Base-by-base conservation (phyloP, 805 yeast species). In the Starmera dryadoides region DNA sequence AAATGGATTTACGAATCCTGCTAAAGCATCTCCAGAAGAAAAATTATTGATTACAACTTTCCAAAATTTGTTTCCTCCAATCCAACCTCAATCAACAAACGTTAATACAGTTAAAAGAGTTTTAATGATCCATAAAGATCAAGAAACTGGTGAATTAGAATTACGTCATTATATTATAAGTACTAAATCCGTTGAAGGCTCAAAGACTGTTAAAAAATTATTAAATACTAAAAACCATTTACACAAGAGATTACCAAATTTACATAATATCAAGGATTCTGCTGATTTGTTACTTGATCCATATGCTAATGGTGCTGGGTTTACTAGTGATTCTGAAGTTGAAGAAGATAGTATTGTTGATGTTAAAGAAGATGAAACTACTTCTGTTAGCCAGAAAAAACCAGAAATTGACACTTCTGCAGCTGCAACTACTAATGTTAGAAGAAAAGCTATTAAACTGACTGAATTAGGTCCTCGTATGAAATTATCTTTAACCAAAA, bases 61-160 rank as follows among this genome's bases (percentile, higher is more conserved):
- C 65, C 98, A 93, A 63, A 88, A 87, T 64, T 79, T 93, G 77
- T 86, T 91, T 60, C 99, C 98, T 6, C 86, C 98, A 17, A 81
- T 93, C 48, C 82, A 87, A 42, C 97, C 96, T 3, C 86, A 86
- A 47, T 64, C 68, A 41, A 84, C 94, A 16, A 79, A 79, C 47
- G 81, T 93, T 26, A 66, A 68, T 34, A 67, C 83, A 1, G 88
- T 93, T 39, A 82, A 79, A 52, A 73, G 98, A 54, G 98, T 93
- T 17, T 66, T 93, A 52, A 73, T 93, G 75, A 64, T 93, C 40
- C 81, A 83, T 58, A 84, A 80, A 53, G 83, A 80, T 54, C 67
- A 72, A 23, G 79, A 75, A 42, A 76, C 86, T 2, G 89, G 84
- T 6, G 71, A 70, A 28, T 81, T 93, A 39, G 95, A 88, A 45